Conservation (phyloP, 805 yeast genomes). For the Sugiyamaella americana region DNA sequence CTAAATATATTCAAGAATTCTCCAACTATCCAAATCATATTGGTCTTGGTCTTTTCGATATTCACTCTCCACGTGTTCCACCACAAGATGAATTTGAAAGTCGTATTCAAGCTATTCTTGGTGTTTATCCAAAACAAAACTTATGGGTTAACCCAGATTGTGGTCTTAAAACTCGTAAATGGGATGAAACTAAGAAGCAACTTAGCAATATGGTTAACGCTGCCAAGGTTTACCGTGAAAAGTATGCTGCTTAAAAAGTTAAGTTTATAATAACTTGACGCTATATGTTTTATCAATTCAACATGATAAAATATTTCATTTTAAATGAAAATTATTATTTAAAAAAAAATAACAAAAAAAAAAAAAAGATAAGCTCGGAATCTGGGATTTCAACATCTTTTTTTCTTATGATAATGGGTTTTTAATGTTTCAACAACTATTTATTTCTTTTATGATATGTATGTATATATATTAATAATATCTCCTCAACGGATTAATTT, state of each 20-base stretch:
- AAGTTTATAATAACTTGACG: not conserved
- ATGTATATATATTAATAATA: conserved; percentile 2
- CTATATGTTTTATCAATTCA: conserved; percentile 1
- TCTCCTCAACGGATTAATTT: conserved; percentile 10
- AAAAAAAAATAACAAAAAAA: conserved; percentile 2
- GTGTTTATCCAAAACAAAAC: conserved; percentile 95
- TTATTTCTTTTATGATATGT: conserved; percentile 5
- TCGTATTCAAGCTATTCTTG: conserved; percentile 90
- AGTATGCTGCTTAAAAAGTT: conserved; percentile 29
- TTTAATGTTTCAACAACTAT: conserved; percentile 20
- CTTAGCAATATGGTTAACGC: conserved; percentile 99
- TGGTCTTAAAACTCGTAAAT: conserved; percentile 99
- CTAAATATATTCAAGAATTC: conserved; percentile 96
- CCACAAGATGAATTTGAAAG: conserved; percentile 92
- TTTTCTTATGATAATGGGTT: not conserved
- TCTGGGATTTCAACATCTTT: conserved; percentile 17
- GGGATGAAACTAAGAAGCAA: conserved; percentile 95
- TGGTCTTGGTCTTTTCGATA: conserved; percentile 98
- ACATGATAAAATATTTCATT: conserved; percentile 1
- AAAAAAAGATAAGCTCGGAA: conserved; percentile 6
- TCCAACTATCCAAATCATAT: conserved; percentile 98
- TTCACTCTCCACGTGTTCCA: conserved; percentile 99
- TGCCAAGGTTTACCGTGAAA: conserved; percentile 88
- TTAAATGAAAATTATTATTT: conserved; percentile 9
- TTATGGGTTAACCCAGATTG: conserved; percentile 99